phyloP scores from a whole-genome alignment of 163 green algal genomes.

The Trebouxiophyceae sp. region DNA sequence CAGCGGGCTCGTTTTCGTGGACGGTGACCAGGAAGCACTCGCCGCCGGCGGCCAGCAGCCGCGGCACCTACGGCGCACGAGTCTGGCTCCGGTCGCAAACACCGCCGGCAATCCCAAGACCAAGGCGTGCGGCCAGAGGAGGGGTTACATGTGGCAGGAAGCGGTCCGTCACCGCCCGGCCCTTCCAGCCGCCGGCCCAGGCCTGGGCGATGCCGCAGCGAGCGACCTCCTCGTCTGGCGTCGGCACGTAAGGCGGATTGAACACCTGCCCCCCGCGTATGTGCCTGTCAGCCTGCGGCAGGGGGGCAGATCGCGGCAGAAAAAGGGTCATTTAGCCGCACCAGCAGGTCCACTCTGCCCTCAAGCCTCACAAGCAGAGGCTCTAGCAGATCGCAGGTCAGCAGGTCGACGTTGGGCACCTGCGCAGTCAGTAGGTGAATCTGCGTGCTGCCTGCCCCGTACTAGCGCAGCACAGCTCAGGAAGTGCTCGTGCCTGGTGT shows the following conservation, averaged over 20 bases:
- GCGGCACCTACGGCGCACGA: conserved; percentile 28
- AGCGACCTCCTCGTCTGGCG: conserved; percentile 78
- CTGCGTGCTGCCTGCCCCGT: not conserved
- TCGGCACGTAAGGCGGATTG: conserved; percentile 95
- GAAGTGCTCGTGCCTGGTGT: conserved; percentile 37
- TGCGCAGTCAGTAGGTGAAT: conserved; percentile 6
- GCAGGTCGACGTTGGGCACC: conserved; percentile 34
- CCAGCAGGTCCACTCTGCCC: conserved; percentile 42
- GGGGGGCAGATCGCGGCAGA: not conserved
- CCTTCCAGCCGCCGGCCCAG: conserved; percentile 76
- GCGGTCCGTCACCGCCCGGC: conserved; percentile 72
- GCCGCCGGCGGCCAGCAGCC: conserved; percentile 42
- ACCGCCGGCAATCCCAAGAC: not conserved
- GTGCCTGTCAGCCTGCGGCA: conserved; percentile 67
- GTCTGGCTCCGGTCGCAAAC: not conserved
- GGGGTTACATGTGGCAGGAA: conserved; percentile 53
- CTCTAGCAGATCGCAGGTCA: conserved; percentile 34
- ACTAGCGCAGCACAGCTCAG: not conserved
- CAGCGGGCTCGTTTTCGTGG: conserved; percentile 61
- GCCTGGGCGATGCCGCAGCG: conserved; percentile 53
- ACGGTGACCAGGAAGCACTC: conserved; percentile 72
- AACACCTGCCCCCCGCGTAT: too few species aligned
- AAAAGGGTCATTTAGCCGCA: conserved; percentile 13
- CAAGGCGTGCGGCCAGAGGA: not conserved
- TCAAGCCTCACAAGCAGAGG: conserved; percentile 17